Base-by-base conservation (phyloP, 2,329 filamentous ascomycete genomes). In the Paraconiothyrium sp. region DNA sequence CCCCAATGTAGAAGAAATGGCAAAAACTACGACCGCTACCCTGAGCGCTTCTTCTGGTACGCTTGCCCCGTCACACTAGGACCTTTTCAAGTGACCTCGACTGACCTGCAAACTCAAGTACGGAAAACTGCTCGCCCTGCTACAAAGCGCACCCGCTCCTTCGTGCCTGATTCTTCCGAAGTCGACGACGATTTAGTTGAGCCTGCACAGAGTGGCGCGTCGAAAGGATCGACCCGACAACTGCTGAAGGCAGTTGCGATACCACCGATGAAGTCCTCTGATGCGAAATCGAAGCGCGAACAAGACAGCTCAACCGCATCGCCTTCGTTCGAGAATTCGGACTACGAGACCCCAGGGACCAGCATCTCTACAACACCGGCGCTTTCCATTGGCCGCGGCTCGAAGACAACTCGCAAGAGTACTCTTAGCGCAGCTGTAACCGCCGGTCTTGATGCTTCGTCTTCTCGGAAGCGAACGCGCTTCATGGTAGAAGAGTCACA, bases 331-430 rank as follows among this genome's bases (percentile, higher is more conserved):
- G 76, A 78, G 11, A 72, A 72, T 6, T 84, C 81, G 41, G 85
- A 83, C 20, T 85, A 84, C 68, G 88, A 87, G 61, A 91, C 89
- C 3, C 88, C 88, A 4, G 85, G 82, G 41, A 91, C 89, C 22
- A 89, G 86, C 74, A 81, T 84, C 57, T 79, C 82, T 50, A 81
- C 80, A 20, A 89, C 88, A 10, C 88, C 87, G 4, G 82, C 80
- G 24, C 79, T 81, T 27, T 81, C 81, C 8, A 9, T 65, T 58
- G 59, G 64, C 13, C 65, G 55, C 46, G 64, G 69, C 51, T 67
- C 65, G 30, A 58, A 62, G 54, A 66, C 76, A 54, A 71, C 69
- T 55, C 61, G 67, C 46, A 68, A 73, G 62, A 72, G 70, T 46
- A 60, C 63, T 32, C 55, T 71, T 37, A 66, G 65, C 58, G 63